phyloP scores from a whole-genome alignment of 768 basidiomycete species.

The Boletus sp. region DNA sequence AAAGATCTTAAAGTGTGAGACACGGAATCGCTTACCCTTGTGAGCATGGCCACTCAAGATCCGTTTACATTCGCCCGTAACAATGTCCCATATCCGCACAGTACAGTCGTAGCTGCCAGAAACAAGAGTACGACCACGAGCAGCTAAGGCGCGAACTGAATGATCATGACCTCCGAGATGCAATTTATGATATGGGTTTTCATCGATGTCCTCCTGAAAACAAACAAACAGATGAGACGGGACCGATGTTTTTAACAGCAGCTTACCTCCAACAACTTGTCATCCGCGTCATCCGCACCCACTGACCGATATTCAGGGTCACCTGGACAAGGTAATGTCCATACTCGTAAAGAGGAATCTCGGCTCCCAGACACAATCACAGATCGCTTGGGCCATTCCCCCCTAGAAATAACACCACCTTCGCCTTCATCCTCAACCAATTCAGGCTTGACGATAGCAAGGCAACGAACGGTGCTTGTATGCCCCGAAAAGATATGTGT shows the following conservation, averaged over 20 bases:
- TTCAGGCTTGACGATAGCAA: slow-evolving; percentile 95
- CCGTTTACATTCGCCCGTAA: slow-evolving; percentile 78
- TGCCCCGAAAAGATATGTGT: slow-evolving; percentile 96
- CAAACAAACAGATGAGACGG: slow-evolving; percentile 7
- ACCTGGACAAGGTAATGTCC: slow-evolving; percentile 64
- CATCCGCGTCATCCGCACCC: slow-evolving; percentile 58
- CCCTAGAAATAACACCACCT: slow-evolving; percentile 56
- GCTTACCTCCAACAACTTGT: slow-evolving; percentile 52
- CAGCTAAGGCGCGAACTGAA: slow-evolving; percentile 90
- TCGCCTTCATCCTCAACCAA: slow-evolving; percentile 73
- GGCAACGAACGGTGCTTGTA: slow-evolving; percentile 92
- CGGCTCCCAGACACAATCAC: slow-evolving; percentile 73
- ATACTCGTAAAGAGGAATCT: slow-evolving; percentile 64
- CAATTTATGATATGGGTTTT: slow-evolving; percentile 88
- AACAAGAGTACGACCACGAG: slow-evolving; percentile 84
- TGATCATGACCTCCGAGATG: slow-evolving; percentile 88
- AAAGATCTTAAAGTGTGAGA: not conserved
- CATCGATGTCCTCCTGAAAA: slow-evolving; percentile 57
- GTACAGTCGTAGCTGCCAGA: slow-evolving; percentile 96
- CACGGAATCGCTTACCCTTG: slow-evolving; percentile 59
- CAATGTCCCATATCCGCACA: slow-evolving; percentile 93
- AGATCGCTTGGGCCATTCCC: slow-evolving; percentile 72
- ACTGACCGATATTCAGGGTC: slow-evolving; percentile 75
- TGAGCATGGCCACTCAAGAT: slow-evolving; percentile 85
- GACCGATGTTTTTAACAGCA: not conserved